Evolutionary conservation across 2,329 filamentous ascomycete genomes (phyloP), one percentile per base, ranked within the genome.

Genomic region (Xylariaceae sp.): DNA sequence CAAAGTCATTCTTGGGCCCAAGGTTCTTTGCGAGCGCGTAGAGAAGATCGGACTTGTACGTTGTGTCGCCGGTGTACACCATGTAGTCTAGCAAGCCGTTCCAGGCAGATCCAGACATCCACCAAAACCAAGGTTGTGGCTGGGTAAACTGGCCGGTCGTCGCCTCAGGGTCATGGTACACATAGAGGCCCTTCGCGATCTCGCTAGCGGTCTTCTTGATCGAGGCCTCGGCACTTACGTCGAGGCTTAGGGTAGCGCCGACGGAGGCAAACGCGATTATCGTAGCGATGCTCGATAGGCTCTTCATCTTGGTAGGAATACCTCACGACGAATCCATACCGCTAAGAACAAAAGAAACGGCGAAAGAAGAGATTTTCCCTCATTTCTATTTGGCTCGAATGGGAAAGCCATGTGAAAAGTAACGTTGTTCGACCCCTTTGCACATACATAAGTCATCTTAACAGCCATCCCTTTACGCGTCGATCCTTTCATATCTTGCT

Each of bases 71-170:
- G 7, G 66, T 67, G 44, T 65, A 66, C 7, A 68, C 44, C 19
- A 60, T 67, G 40, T 67, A 67, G 50, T 68, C 65, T 47, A 68
- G 60, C 56, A 68, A 44, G n/a, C 61, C 64, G 48, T 65, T 69
- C 67, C 67, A 69, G 12, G 63, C 71, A 10, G 66, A 69, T 18
- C 71, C 71, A 1, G 70, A 72, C 1, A 71, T 56, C 71, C 71
- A 73, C 71, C 71, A 73, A 52, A 63, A 72, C 71, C 71, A 73
- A 0, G 67, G 61, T 41, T 73, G 37, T 2, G 70, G 67, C 52
- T 73, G 71, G 56, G 61, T 66, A 54, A 73, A 73, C 49, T 70
- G 65, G 3, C 70, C 71, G 20, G 68, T 62, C 7, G 70, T 70
- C 7, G 71, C 63, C 29, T 41, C 54, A 40, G 64, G 51, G 46